A percentile compares a stretch with the other conserved stretches of the same genome.
phyloP scores from a whole-genome alignment of 441 rosid genomes.

The Gossypium davidsonii region DNA sequence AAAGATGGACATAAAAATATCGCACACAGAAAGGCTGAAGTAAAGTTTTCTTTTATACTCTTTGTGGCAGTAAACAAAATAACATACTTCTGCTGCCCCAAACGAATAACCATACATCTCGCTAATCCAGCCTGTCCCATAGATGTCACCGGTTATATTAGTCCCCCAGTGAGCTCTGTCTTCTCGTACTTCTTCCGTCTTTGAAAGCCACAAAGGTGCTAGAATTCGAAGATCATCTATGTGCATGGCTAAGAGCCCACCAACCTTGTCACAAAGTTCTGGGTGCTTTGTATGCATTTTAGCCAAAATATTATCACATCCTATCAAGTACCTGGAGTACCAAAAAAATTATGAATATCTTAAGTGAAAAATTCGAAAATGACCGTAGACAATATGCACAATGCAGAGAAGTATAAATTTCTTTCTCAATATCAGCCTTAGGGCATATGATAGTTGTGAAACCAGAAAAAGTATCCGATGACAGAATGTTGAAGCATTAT shows the following conservation, averaged over 20 bases:
- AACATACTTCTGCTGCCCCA: conserved; percentile 92
- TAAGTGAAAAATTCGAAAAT: not conserved
- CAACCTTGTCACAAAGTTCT: conserved; percentile 89
- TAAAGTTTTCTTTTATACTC: not conserved
- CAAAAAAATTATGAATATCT: not conserved
- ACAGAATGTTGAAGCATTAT: not conserved
- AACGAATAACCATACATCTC: conserved; percentile 99
- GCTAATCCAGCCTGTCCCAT: conserved; percentile 94
- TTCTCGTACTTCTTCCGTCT: conserved; percentile 94
- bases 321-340: conserved; percentile 69
- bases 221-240: conserved; percentile 85
- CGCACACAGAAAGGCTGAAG: not conserved
- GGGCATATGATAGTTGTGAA: not conserved
- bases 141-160: conserved; percentile 91
- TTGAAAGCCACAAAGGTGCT: conserved; percentile 94
- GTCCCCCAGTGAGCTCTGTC: conserved; percentile 91
- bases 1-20: not conserved
- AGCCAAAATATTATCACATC: conserved; percentile 88
- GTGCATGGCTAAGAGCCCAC: conserved; percentile 97
- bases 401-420: not conserved
- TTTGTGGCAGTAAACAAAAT: conserved; percentile 8
- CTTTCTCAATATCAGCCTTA: not conserved
- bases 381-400: not conserved
- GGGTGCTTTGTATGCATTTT: conserved; percentile 79
- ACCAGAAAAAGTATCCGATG: not conserved